Evolutionary conservation across 192 early-diverging fungal species (phyloP).

Genomic region (Chytriomyces sp.): DNA sequence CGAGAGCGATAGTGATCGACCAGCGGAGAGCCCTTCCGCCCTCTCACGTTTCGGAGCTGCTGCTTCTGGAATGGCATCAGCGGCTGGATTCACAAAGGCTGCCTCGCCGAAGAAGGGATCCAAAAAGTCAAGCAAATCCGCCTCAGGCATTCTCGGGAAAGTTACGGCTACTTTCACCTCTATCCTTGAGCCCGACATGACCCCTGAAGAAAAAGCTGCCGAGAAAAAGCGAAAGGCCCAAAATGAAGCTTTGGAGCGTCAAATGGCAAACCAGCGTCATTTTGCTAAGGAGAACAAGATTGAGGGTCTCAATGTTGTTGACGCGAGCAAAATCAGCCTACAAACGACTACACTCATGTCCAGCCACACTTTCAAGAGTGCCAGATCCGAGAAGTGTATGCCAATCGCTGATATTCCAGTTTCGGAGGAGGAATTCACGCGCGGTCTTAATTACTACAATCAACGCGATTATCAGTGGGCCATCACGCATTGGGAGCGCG

Average conservation of each 20-base stretch:
- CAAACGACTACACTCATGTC: background rate
- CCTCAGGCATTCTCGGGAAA: background rate
- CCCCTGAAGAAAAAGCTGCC: slow-evolving; percentile 7
- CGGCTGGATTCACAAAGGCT: too few relatives aligned
- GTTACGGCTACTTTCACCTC: slow-evolving; percentile 9
- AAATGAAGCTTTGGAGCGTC: slow-evolving; percentile 10
- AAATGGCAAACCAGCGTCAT: slow-evolving; percentile 16
- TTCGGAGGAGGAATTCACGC: slow-evolving; percentile 14
- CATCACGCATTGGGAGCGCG: slow-evolving; percentile 17
- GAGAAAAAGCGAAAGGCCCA: slow-evolving; percentile 8
- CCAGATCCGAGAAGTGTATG: background rate
- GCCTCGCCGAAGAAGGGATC: background rate
- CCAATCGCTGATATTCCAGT: slow-evolving; percentile 2
- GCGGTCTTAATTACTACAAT: background rate
- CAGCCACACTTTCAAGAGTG: background rate
- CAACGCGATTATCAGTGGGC: background rate
- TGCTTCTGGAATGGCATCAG: background rate
- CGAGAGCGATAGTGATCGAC: background rate
- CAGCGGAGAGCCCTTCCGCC: background rate
- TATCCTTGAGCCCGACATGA: slow-evolving; percentile 10
- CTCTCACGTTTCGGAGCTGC: background rate
- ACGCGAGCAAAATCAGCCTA: background rate
- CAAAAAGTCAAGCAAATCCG: background rate
- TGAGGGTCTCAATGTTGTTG: background rate
- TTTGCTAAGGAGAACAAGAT: slow-evolving; percentile 1